phyloP scores from a whole-genome alignment of 257 asterid species.

The Pogostemon cablin region DNA sequence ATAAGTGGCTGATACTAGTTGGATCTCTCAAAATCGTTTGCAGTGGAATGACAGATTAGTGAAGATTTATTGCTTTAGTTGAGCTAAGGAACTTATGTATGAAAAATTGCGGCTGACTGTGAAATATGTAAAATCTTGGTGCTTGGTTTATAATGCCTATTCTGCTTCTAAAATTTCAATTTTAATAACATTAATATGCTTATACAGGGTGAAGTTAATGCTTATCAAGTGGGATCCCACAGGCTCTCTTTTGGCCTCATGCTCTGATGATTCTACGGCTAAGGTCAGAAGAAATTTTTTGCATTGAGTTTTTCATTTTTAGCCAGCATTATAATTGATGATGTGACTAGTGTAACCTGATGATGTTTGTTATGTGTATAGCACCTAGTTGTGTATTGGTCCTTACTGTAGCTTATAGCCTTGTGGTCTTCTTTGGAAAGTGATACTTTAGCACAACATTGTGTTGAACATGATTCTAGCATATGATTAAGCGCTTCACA shows the following conservation, averaged over 20 bases:
- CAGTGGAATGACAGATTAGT: background rate
- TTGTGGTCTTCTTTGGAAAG: slow-evolving; percentile 1
- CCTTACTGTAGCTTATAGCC: slow-evolving; percentile 21
- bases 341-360: background rate
- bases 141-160: too few species aligned
- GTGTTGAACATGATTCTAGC: too few species aligned
- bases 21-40: background rate
- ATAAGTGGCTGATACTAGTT: background rate
- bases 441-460: background rate
- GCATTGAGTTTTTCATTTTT: slow-evolving; percentile 7
- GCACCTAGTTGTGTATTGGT: background rate
- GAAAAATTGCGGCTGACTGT: background rate
- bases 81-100: background rate
- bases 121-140: too few species aligned
- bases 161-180: slow-evolving; percentile 13
- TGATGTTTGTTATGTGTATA: too few species aligned
- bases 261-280: slow-evolving; percentile 96
- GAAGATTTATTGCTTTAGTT: background rate
- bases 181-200: slow-evolving; percentile 29
- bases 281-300: slow-evolving; percentile 57
- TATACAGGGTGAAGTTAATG: slow-evolving; percentile 89
- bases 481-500: slow-evolving; percentile 7
- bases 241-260: slow-evolving; percentile 88
- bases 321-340: slow-evolving; percentile 9
- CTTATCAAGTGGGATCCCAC: slow-evolving; percentile 98